Evolutionary conservation across 305 asterid species (phyloP).

Genomic region (Ilex paraguariensis): DNA sequence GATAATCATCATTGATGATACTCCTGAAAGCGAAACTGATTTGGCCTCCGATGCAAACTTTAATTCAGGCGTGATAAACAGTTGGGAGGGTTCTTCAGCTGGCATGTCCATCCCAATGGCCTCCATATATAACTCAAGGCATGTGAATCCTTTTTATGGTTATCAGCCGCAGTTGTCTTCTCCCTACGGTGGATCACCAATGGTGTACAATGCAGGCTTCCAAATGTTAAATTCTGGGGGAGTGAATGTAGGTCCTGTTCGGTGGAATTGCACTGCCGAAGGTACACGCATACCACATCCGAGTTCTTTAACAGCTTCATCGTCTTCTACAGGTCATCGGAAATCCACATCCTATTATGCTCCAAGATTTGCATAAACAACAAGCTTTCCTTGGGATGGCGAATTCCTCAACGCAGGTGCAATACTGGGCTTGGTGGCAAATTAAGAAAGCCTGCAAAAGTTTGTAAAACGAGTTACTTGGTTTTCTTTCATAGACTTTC

Average conservation of each 20-base stretch:
- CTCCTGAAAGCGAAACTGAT: conserved; percentile 30
- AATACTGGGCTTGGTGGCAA: too few species aligned
- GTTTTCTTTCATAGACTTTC: conserved; percentile 12
- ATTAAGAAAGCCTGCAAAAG: too few species aligned
- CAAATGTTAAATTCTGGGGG: conserved; percentile 25
- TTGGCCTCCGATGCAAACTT: conserved; percentile 5
- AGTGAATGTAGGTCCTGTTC: conserved; percentile 20
- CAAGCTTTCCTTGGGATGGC: conserved; percentile 7
- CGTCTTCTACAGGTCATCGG: conserved; percentile 21
- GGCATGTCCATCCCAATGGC: conserved; percentile 17
- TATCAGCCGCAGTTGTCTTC: conserved; percentile 29
- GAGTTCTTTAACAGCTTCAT: conserved; percentile 18
- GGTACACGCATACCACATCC: conserved; percentile 16
- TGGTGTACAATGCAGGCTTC: conserved; percentile 22
- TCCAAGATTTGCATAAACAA: conserved; percentile 25
- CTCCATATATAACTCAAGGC: conserved; percentile 28
- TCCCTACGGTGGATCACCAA: conserved; percentile 24
- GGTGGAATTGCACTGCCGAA: conserved; percentile 36
- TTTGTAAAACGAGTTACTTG: conserved; percentile 14
- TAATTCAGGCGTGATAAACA: conserved; percentile 14
- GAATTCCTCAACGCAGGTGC: too few species aligned
- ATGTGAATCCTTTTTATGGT: conserved; percentile 24
- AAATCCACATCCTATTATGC: conserved; percentile 25
- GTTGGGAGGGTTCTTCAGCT: conserved; percentile 18
- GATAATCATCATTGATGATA: conserved; percentile 43